Conservation (phyloP, 345 rosid genomes). For the Passiflora organensis region DNA sequence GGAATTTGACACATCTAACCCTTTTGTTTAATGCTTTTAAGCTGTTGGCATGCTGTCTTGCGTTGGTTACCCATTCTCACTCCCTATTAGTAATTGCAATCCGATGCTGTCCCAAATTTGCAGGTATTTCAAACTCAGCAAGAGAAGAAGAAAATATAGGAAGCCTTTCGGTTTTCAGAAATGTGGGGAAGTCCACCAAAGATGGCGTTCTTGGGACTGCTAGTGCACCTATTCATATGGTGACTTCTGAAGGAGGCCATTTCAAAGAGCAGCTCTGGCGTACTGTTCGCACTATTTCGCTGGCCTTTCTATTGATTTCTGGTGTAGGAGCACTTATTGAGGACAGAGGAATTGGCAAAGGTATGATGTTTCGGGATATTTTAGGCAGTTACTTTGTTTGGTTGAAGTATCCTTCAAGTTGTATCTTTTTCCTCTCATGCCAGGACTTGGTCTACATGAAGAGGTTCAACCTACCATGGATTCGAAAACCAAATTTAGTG, state of each 20-base stretch:
- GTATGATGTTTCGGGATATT: slow-evolving; percentile 28
- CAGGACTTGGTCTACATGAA: slow-evolving; percentile 90
- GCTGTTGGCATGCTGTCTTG: not conserved
- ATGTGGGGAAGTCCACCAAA: slow-evolving; percentile 61
- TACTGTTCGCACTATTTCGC: slow-evolving; percentile 63
- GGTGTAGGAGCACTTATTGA: slow-evolving; percentile 90
- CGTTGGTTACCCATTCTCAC: not conserved
- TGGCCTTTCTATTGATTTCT: slow-evolving; percentile 78
- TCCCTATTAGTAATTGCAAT: not conserved
- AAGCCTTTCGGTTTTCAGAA: slow-evolving; percentile 58
- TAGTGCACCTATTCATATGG: slow-evolving; percentile 80
- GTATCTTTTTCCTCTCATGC: slow-evolving; percentile 3
- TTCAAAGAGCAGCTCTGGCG: slow-evolving; percentile 96
- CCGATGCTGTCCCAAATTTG: slow-evolving; percentile 6
- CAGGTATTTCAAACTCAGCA: slow-evolving; percentile 50
- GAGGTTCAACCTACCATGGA: slow-evolving; percentile 97
- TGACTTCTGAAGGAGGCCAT: slow-evolving; percentile 68
- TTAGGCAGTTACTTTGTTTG: slow-evolving; percentile 4
- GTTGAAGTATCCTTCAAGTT: slow-evolving; percentile 6
- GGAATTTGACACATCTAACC: no score
- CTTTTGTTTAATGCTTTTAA: not conserved
- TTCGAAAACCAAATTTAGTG: slow-evolving; percentile 81
- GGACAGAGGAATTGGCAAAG: slow-evolving; percentile 90
- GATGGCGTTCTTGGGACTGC: slow-evolving; percentile 80
- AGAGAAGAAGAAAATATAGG: slow-evolving; percentile 59